Percentiles rank a stretch among this genome's conserved stretches.
Conservation (phyloP, 2,329 filamentous ascomycete genomes). For the Colletotrichum lindemuthianum region DNA sequence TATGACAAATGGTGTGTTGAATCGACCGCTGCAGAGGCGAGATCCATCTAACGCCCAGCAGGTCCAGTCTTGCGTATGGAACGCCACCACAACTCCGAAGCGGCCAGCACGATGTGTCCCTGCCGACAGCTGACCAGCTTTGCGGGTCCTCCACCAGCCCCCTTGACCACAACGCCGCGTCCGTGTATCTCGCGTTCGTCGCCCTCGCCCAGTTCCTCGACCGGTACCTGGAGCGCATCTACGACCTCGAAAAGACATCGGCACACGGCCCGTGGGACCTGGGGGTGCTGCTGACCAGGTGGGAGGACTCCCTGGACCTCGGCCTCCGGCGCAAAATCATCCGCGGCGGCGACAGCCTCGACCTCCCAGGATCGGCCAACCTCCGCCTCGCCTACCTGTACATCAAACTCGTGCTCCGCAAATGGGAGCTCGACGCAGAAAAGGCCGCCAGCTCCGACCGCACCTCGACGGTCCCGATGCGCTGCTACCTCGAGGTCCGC, state of each 20-base stretch:
- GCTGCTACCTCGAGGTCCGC: constrained; percentile 52
- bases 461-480: constrained; percentile 37
- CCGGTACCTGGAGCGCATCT: constrained; percentile 47
- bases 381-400: constrained; percentile 62
- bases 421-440: constrained; percentile 56
- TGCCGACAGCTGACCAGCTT: constrained; percentile 50
- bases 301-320: constrained; percentile 54
- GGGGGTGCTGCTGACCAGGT: constrained; percentile 51
- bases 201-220: constrained; percentile 55
- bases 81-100: constrained; percentile 60
- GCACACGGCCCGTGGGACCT: constrained; percentile 43
- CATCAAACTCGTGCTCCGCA: constrained; percentile 56
- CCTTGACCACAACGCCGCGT: constrained; percentile 41
- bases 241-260: constrained; percentile 46
- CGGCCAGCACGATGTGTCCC: constrained; percentile 59
- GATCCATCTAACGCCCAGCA: constrained; percentile 37
- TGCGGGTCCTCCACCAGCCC: constrained; percentile 19
- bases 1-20: constrained; percentile 62
- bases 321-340: constrained; percentile 53
- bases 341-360: constrained; percentile 51
- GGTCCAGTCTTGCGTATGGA: constrained; percentile 63
- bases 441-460: constrained; percentile 39
- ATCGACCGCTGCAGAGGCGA: background rate
- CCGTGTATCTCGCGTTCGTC: constrained; percentile 56
- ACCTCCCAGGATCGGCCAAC: constrained; percentile 58